phyloP scores from a whole-genome alignment of 345 rosid genomes.

The Draba incana region DNA sequence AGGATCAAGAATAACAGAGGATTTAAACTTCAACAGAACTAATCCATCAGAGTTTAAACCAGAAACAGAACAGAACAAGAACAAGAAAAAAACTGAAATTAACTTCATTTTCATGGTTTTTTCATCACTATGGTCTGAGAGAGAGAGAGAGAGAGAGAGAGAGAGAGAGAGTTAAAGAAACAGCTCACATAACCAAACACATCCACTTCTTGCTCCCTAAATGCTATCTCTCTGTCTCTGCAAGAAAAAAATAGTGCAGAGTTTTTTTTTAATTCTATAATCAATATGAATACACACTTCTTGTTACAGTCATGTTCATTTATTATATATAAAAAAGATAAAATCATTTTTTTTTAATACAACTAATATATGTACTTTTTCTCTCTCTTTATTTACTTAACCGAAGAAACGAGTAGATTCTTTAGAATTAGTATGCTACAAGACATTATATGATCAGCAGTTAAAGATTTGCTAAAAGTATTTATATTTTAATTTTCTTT shows the following conservation, averaged over 20 bases:
- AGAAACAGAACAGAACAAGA: constrained; percentile 34
- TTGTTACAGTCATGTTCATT: constrained; percentile 41
- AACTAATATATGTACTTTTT: constrained; percentile 32
- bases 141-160: background rate
- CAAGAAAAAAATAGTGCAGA: constrained; percentile 26
- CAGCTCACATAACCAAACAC: constrained; percentile 40
- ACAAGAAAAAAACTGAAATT: background rate
- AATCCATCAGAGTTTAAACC: constrained; percentile 63
- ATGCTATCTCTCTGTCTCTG: constrained; percentile 41
- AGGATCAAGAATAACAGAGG: constrained; percentile 70
- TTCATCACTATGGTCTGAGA: constrained; percentile 21
- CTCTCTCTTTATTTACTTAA: constrained; percentile 33
- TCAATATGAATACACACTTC: constrained; percentile 36
- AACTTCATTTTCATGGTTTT: constrained; percentile 36
- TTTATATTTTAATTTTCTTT: background rate
- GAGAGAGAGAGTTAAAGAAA: constrained; percentile 36
- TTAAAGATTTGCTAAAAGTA: constrained; percentile 14
- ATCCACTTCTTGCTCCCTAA: constrained; percentile 29
- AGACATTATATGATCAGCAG: constrained; percentile 22
- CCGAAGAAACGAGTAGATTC: constrained; percentile 33
- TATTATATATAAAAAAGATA: constrained; percentile 20
- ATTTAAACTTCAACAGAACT: constrained; percentile 65
- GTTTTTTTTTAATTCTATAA: constrained; percentile 39
- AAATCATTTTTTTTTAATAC: constrained; percentile 11
- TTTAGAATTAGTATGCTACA: constrained; percentile 33